phyloP scores from a whole-genome alignment of 441 rosid species.

The Eruca vesicaria region DNA sequence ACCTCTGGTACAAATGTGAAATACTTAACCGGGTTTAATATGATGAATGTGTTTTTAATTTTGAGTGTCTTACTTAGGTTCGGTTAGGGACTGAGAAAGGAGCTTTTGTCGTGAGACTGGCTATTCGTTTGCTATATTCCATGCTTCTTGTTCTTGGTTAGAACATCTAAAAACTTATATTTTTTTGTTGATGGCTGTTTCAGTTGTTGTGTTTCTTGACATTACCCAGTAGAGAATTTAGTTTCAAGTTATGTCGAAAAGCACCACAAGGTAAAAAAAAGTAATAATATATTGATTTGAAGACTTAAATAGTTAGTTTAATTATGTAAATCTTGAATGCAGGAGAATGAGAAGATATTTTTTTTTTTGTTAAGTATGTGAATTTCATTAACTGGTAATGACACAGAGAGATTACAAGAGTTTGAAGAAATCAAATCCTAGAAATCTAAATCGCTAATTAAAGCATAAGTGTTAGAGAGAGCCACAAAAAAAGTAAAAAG shows the following conservation, averaged over 20 bases:
- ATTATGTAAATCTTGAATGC: constrained; percentile 2
- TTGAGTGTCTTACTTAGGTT: constrained; percentile 42
- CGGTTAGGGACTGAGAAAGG: constrained; percentile 75
- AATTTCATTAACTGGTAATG: neutral
- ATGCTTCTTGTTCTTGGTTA: constrained; percentile 49
- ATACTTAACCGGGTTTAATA: neutral
- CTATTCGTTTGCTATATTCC: constrained; percentile 46
- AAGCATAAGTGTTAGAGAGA: neutral
- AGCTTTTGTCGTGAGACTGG: constrained; percentile 51
- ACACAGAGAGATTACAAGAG: neutral
- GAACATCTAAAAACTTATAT: neutral
- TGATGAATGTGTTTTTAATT: neutral
- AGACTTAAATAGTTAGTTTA: neutral
- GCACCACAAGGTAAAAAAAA: constrained; percentile 57
- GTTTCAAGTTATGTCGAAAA: constrained; percentile 64
- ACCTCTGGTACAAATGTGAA: constrained; percentile 58
- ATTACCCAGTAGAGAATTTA: constrained; percentile 59
- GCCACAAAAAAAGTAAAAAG: neutral
- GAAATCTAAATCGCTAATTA: neutral
- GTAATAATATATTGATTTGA: neutral
- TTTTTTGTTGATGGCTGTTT: constrained; percentile 5
- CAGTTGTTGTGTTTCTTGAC: constrained; percentile 80
- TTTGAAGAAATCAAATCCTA: neutral
- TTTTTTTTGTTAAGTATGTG: neutral
- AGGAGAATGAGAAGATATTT: constrained; percentile 64